A percentile compares a stretch with the other conserved stretches of the same genome.
Conservation (phyloP, 208 protist genomes). For the Leishmania amazonensis region DNA sequence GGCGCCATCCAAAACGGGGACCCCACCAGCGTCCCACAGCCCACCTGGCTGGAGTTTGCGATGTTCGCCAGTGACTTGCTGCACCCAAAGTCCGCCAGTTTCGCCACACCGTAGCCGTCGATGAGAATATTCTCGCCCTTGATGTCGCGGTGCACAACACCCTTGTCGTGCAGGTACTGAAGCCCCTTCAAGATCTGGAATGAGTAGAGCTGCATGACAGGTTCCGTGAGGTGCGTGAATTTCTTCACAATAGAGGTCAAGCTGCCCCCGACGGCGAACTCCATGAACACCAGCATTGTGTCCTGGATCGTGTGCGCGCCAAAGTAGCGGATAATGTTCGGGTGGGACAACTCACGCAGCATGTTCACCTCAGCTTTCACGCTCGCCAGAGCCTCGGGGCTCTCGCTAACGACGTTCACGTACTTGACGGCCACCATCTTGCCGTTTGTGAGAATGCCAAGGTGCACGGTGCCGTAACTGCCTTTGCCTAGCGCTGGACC, state of each 20-base stretch:
- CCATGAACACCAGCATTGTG: slow-evolving; percentile 90
- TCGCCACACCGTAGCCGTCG: slow-evolving; percentile 80
- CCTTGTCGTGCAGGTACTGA: slow-evolving; percentile 87
- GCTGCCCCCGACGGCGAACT: slow-evolving; percentile 89
- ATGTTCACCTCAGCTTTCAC: slow-evolving; percentile 75
- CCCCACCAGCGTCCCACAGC: slow-evolving; percentile 74
- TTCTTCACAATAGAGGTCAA: slow-evolving; percentile 79
- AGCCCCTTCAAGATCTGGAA: slow-evolving; percentile 81
- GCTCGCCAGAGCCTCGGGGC: slow-evolving; percentile 46
- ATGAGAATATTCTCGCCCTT: slow-evolving; percentile 93
- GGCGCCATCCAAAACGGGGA: slow-evolving; percentile 91
- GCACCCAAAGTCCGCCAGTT: slow-evolving; percentile 92
- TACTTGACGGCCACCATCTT: slow-evolving; percentile 72
- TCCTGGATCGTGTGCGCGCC: slow-evolving; percentile 65
- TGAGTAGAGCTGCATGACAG: slow-evolving; percentile 78
- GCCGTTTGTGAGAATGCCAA: slow-evolving; percentile 61
- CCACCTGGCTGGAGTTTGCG: slow-evolving; percentile 50
- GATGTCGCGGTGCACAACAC: slow-evolving; percentile 92
- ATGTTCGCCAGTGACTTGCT: slow-evolving; percentile 73
- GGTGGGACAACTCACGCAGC: slow-evolving; percentile 79
- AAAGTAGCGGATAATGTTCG: slow-evolving; percentile 88
- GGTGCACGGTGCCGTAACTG: slow-evolving; percentile 71
- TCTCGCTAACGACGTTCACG: slow-evolving; percentile 57
- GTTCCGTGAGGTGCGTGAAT: slow-evolving; percentile 72
- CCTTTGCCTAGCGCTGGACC: slow-evolving; percentile 72